Percentiles rank a stretch among this genome's conserved stretches.
These are phyloP conservation scores for Mayamaea pseudoterrestris DNA, from an alignment of 108 stramenopile species.

Conservation along the genomic window DNA sequence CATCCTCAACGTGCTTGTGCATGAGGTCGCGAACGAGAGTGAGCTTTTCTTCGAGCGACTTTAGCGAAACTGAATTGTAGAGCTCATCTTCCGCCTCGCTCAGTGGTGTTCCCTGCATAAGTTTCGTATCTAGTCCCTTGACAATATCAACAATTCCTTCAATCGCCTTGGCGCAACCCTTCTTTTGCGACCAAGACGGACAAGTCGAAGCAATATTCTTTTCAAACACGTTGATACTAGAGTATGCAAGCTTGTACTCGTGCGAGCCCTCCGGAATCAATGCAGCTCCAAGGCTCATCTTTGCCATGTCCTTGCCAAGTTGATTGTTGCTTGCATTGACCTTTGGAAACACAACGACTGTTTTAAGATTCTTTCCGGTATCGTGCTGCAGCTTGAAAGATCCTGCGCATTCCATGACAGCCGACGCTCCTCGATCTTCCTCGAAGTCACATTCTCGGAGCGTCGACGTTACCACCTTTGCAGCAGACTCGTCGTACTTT, in stretches of 20 bases:
- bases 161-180: conserved; percentile 37
- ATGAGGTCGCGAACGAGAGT: conserved; percentile 38
- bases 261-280: conserved; percentile 45
- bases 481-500: conserved; percentile 82
- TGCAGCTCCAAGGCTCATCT: neutral
- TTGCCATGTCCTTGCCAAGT: conserved; percentile 3
- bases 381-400: conserved; percentile 92
- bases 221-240: conserved; percentile 52
- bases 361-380: conserved; percentile 91
- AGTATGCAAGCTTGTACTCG: conserved; percentile 55
- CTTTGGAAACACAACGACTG: conserved; percentile 86
- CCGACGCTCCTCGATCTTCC: conserved; percentile 83
- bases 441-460: conserved; percentile 70
- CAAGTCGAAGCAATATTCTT: conserved; percentile 43
- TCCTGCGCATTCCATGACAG: conserved; percentile 71
- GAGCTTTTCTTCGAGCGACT: conserved; percentile 51
- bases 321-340: conserved; percentile 9
- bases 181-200: conserved; percentile 81
- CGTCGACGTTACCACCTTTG: conserved; percentile 61
- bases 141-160: conserved; percentile 34
- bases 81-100: conserved; percentile 68
- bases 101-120: conserved; percentile 62
- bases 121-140: conserved; percentile 55
- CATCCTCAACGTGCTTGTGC: conserved; percentile 60
- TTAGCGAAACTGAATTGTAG: conserved; percentile 57